Percentiles rank a stretch among this genome's conserved stretches.
Evolutionary conservation across 139 green algal genomes (phyloP).

Genomic region (Closterium sp.): DNA sequence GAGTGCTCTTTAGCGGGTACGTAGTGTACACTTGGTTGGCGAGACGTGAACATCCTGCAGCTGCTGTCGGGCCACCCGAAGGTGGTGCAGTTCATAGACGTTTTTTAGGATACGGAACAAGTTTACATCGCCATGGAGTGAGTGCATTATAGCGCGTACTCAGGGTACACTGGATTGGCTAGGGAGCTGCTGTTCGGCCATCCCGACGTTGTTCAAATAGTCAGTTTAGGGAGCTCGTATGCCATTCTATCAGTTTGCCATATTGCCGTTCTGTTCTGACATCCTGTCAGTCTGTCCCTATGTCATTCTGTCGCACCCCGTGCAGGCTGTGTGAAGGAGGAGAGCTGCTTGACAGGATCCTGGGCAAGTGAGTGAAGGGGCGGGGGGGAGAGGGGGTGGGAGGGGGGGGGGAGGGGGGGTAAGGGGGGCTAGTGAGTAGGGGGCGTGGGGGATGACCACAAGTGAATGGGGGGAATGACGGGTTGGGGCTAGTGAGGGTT

Average conservation of each 20-base stretch:
- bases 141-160: neutral
- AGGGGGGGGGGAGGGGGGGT: neutral
- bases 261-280: neutral
- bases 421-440: neutral
- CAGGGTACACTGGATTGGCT: neutral
- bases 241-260: neutral
- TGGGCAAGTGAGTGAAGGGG: slow-evolving; percentile 44
- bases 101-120: slow-evolving; percentile 49
- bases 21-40: neutral
- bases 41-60: slow-evolving; percentile 48
- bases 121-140: slow-evolving; percentile 54
- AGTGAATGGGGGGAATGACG: no score
- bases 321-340: slow-evolving; percentile 80
- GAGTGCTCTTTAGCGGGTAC: neutral
- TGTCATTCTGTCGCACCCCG: neutral
- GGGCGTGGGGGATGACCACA: no score
- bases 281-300: no score
- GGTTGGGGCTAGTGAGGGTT: no score
- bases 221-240: neutral
- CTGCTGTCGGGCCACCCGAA: slow-evolving; percentile 47
- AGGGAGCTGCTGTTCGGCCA: slow-evolving; percentile 41
- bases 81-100: slow-evolving; percentile 50
- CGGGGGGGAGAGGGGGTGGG: neutral
- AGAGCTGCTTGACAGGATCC: slow-evolving; percentile 95
- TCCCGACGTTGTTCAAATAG: slow-evolving; percentile 40